These are phyloP conservation scores for Setaria viridis DNA, from an alignment of 202 grass and related monocot species.

Conservation along the genomic window DNA sequence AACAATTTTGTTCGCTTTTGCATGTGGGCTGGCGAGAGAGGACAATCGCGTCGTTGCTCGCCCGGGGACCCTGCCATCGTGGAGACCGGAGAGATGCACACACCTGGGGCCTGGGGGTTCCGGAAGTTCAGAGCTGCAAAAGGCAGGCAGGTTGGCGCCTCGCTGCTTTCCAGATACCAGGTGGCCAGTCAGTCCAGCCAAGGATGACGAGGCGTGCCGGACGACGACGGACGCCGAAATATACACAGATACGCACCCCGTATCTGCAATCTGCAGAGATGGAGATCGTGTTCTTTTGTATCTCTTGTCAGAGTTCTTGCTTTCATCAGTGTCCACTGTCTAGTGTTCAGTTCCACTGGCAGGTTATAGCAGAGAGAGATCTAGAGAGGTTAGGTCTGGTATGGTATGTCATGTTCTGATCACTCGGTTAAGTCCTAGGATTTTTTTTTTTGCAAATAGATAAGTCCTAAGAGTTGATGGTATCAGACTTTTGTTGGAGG, in stretches of 20 bases:
- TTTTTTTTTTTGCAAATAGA: too few relatives aligned
- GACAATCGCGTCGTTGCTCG: conserved; percentile 5
- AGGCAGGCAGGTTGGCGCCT: background rate
- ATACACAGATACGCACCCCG: background rate
- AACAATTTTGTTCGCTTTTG: conserved; percentile 30
- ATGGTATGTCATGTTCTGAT: too few relatives aligned
- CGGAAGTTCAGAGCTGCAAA: background rate
- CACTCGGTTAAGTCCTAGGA: too few relatives aligned
- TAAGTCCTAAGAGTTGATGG: too few relatives aligned
- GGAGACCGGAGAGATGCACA: conserved; percentile 21
- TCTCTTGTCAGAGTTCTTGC: too few relatives aligned
- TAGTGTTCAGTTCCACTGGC: too few relatives aligned
- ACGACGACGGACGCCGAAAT: background rate
- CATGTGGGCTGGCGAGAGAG: conserved; percentile 33
- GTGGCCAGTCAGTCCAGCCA: conserved; percentile 27
- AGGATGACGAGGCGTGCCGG: conserved; percentile 10
- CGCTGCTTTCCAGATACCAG: conserved; percentile 6
- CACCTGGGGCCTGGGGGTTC: background rate
- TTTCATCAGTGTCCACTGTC: too few relatives aligned
- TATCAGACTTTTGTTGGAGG: background rate
- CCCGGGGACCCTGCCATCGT: conserved; percentile 18
- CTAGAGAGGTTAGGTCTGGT: too few relatives aligned
- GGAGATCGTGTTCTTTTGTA: too few relatives aligned
- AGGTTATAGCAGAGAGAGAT: too few relatives aligned
- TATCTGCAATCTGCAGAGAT: too few relatives aligned